Base-by-base conservation (phyloP, 2,329 filamentous ascomycete genomes). In the Cryphonectria naterciae region DNA sequence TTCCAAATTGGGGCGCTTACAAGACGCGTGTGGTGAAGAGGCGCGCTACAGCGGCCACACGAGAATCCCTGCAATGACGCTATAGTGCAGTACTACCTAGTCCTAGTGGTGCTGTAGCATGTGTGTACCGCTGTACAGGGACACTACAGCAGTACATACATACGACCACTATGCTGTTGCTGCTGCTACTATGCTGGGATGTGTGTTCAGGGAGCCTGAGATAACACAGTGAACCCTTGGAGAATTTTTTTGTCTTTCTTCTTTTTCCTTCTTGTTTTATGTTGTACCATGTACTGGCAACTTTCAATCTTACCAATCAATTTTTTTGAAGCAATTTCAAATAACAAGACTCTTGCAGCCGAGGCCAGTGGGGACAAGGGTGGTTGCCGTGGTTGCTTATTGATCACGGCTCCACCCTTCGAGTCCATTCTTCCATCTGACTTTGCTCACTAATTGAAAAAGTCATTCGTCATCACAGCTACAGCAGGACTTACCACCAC, bases 41-140 rank as follows among this genome's bases (percentile, higher is more conserved):
- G 39, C 68, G 70, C 68, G 70, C 35, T 54, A 32, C 61, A 41
- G 60, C n/a, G 2, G 67, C 49, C 43, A 67, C 52, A 69, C 64
- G 54, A 69, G 32, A 35, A 71, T 67, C 70, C 70, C 70, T 71
- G 70, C 28, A 61, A 68, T 64, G 58, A 63, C 49, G 69, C 69
- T 68, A 61, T 54, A 54, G n/a, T n/a, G 52, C 52, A 15, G 10
- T 8, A n/a, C 22, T 54, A 32, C 32, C 32, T 32, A 32, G 32
- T 32, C 32, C 5, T 52, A 25, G 22, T 19, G 22, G 43, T 46
- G 13, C 43, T 49, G 7, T 22, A 22, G 19, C 43, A 49, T 10
- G 10, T 1, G 39, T 13, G 39, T 41, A 41, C 39, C 3, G 41
- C 15, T 15, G 41, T 43, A 43, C 15, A 17, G 17, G 41, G 11